These are phyloP conservation scores for Rhizopogon rudus DNA, from an alignment of 768 basidiomycete species.

Conservation along the genomic window DNA sequence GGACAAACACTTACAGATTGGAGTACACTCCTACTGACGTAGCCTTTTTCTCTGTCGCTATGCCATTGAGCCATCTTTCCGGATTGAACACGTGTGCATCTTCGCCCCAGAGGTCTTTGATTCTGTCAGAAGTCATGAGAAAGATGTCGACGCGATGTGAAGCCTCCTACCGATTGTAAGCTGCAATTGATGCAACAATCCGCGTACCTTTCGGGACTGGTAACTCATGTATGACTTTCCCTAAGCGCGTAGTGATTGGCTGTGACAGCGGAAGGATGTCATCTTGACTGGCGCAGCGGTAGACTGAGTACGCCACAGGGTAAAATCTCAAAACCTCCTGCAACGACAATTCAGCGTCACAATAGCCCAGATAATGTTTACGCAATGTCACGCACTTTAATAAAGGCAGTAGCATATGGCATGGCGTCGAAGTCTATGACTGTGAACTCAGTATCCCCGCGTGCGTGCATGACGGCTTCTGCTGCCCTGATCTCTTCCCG, in stretches of 20 bases:
- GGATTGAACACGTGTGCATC: no score
- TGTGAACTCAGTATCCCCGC: slow-evolving; percentile 35
- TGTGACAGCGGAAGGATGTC: slow-evolving; percentile 55
- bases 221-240: slow-evolving; percentile 37
- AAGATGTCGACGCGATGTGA: no score
- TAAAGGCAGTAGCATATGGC: slow-evolving; percentile 41
- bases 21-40: no score
- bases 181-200: no score
- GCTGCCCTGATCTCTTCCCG: slow-evolving; percentile 25
- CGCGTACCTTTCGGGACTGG: slow-evolving; percentile 22
- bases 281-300: slow-evolving; percentile 46
- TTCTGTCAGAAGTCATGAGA: no score
- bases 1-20: neutral
- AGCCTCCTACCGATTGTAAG: no score
- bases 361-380: neutral
- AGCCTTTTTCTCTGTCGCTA: no score
- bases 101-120: no score
- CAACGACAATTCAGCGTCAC: neutral
- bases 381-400: slow-evolving; percentile 31
- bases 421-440: slow-evolving; percentile 43
- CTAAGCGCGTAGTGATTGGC: slow-evolving; percentile 43
- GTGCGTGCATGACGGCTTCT: slow-evolving; percentile 21
- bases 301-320: slow-evolving; percentile 34
- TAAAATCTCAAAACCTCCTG: slow-evolving; percentile 36
- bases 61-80: no score